phyloP scores from a whole-genome alignment of 371 early-diverging fungal genomes.

The Rhizopus microsporus region DNA sequence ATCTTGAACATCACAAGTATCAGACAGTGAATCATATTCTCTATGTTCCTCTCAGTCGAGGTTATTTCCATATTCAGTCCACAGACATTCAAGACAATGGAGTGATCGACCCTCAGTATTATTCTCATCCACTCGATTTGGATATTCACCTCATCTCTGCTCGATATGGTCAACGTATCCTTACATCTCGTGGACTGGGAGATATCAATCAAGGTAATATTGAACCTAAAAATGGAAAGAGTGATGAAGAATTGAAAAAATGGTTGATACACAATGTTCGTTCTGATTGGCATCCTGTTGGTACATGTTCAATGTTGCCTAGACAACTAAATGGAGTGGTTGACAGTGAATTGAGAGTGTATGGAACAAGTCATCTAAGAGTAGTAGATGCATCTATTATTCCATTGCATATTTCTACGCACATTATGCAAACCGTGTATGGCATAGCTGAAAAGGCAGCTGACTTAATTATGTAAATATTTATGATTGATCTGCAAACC shows the following conservation, averaged over 20 bases:
- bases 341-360: constrained; percentile 34
- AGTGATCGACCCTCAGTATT: constrained; percentile 18
- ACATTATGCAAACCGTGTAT: constrained; percentile 22
- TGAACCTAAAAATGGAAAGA: constrained; percentile 16
- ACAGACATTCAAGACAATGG: constrained; percentile 16
- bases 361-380: constrained; percentile 38
- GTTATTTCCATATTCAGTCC: constrained; percentile 14
- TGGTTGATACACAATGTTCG: constrained; percentile 23
- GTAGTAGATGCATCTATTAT: constrained; percentile 51
- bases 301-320: constrained; percentile 42
- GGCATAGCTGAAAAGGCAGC: constrained; percentile 27
- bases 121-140: constrained; percentile 17
- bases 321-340: constrained; percentile 36
- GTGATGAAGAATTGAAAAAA: constrained; percentile 19
- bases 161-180: constrained; percentile 19
- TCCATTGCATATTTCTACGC: constrained; percentile 28
- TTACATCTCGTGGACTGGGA: constrained; percentile 12
- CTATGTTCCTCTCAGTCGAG: constrained; percentile 18
- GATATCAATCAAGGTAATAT: constrained; percentile 11
- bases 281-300: constrained; percentile 30
- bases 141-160: constrained; percentile 18
- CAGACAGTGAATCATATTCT: constrained; percentile 22
- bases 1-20: constrained; percentile 12
- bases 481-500: constrained; percentile 1
- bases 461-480: constrained; percentile 10